Evolutionary conservation across 345 rosid species (phyloP).

Genomic region (Pistacia atlantica): DNA sequence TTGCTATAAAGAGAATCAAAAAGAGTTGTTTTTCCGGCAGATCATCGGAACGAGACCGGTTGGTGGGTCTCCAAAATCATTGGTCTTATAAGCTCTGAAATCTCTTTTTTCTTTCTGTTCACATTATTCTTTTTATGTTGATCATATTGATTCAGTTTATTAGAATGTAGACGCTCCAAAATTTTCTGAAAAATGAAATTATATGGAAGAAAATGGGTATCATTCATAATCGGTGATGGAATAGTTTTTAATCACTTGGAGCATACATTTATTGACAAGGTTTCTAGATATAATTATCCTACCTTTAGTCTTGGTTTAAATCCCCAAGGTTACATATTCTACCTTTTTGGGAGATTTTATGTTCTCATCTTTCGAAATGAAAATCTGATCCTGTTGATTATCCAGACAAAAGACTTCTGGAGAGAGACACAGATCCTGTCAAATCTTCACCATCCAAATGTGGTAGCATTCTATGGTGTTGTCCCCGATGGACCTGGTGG

Average conservation of each 20-base stretch:
- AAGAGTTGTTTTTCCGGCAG: conserved; percentile 80
- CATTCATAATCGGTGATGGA: background rate
- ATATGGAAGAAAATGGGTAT: background rate
- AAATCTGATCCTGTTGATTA: background rate
- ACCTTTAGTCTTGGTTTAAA: background rate
- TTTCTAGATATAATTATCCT: background rate
- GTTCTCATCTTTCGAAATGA: conserved; percentile 11
- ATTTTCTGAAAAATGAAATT: background rate
- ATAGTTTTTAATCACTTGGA: background rate
- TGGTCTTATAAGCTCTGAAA: background rate
- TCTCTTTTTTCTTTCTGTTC: background rate
- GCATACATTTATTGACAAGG: background rate
- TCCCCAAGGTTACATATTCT: background rate
- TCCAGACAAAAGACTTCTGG: conserved; percentile 83
- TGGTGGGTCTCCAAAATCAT: conserved; percentile 48
- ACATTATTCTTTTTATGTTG: background rate
- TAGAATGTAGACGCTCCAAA: background rate
- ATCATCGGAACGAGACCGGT: conserved; percentile 77
- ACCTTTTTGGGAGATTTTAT: background rate
- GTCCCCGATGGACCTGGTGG: conserved; percentile 90
- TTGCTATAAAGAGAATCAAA: conserved; percentile 90
- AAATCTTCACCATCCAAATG: conserved; percentile 93
- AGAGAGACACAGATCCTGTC: conserved; percentile 90
- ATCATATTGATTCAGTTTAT: background rate
- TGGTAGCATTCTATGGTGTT: conserved; percentile 90